Percentiles rank a stretch among this genome's conserved stretches.
Evolutionary conservation across 1,284 basidiomycete genomes (phyloP).

Genomic region (Trametes versicolor): DNA sequence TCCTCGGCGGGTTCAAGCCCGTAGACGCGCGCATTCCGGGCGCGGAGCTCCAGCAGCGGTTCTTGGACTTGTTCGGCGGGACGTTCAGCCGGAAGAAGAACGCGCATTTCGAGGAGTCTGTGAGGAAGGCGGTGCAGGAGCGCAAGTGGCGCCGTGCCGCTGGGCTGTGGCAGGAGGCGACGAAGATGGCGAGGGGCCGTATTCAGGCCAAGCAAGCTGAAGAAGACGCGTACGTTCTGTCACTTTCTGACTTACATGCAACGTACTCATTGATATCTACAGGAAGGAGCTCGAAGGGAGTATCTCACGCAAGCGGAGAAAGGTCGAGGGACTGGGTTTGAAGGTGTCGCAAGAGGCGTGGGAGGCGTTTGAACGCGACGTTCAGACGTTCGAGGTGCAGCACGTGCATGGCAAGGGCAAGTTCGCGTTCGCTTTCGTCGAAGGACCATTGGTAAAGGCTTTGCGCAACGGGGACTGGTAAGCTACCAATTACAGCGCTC

Average conservation of each 20-base stretch:
- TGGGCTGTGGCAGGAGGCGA: conserved; percentile 87
- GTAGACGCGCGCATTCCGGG: conserved; percentile 88
- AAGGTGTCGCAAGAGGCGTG: conserved; percentile 67
- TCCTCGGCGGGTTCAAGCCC: conserved; percentile 96
- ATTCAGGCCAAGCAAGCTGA: conserved; percentile 57
- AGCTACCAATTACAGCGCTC: conserved; percentile 38
- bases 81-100: conserved; percentile 96
- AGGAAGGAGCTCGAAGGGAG: conserved; percentile 45
- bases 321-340: conserved; percentile 59
- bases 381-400: conserved; percentile 87
- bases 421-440: conserved; percentile 94
- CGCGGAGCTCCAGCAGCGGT: conserved; percentile 77
- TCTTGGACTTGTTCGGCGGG: conserved; percentile 85
- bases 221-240: conserved; percentile 54
- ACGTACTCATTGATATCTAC: conserved; percentile 25
- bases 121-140: conserved; percentile 85
- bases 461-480: conserved; percentile 92
- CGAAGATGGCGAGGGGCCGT: conserved; percentile 72
- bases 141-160: conserved; percentile 90
- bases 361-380: conserved; percentile 77
- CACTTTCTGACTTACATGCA: background rate
- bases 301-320: conserved; percentile 79
- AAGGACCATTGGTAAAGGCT: conserved; percentile 96
- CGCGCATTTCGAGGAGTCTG: conserved; percentile 85
- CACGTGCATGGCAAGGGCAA: conserved; percentile 88